These are phyloP conservation scores for Colletotrichum orchidophilum DNA, from an alignment of 2,329 filamentous ascomycete genomes.

Conservation along the genomic window DNA sequence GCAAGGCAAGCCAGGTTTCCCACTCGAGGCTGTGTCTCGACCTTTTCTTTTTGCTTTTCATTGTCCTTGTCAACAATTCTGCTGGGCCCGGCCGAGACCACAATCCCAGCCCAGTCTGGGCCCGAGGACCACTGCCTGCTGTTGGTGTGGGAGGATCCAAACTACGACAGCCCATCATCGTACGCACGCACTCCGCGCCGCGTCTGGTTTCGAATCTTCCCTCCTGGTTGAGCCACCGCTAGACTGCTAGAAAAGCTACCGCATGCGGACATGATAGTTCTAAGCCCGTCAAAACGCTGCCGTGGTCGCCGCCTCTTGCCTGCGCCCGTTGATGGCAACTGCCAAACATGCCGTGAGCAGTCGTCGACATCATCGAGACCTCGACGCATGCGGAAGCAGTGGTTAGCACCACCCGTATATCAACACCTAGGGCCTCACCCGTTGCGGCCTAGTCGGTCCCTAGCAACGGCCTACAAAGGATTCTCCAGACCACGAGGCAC, in stretches of 20 bases:
- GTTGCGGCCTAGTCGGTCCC: background rate
- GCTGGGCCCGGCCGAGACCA: background rate
- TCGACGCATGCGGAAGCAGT: constrained; percentile 6
- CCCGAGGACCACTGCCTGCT: background rate
- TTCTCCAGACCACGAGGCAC: background rate
- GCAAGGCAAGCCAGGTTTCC: background rate
- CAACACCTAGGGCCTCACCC: background rate
- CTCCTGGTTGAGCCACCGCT: background rate
- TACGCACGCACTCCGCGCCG: background rate
- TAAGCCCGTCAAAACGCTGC: background rate
- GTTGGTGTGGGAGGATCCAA: background rate
- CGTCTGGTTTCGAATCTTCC: background rate
- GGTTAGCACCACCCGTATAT: background rate
- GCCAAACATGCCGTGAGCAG: background rate
- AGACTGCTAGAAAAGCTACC: background rate
- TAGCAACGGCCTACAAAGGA: background rate
- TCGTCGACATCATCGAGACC: background rate
- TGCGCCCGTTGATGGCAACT: background rate
- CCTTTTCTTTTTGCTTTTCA: background rate
- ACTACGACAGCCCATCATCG: background rate
- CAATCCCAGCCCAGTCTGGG: background rate
- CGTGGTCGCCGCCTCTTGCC: background rate
- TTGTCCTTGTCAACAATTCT: constrained; percentile 1
- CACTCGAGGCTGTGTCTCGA: background rate
- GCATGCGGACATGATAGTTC: background rate